Evolutionary conservation across 192 early-diverging fungal species (phyloP), one percentile per base, ranked within the genome.

Genomic region (Geranomyces variabilis): DNA sequence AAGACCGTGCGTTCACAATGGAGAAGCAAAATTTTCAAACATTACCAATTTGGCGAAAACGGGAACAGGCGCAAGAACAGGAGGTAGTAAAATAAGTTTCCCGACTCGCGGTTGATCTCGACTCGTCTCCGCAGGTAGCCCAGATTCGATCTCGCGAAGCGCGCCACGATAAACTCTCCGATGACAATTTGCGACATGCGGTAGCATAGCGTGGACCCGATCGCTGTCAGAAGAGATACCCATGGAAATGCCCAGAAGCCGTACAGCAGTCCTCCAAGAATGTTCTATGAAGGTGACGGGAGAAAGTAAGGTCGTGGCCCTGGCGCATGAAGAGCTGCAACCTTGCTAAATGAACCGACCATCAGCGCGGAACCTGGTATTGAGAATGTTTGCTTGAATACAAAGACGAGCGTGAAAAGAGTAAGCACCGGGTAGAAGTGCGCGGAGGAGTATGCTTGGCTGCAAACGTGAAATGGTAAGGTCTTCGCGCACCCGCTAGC

Each of bases 351-450:
- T 31, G 17, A 65, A 12, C 63, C 2, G 61, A 76, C 75, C 70
- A 81, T 67, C 22, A 77, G 31, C 1, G 76, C 69, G 29, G 79
- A 66, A 2, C 79, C 79, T 7, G 79, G 79, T 19, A 81, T 63
- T 19, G 68, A 45, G 19, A 64, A 81, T 15, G 79, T 63, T 67
- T 81, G 79, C 64, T 81, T 81, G 63, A 81, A 81, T 19, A 78
- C n/a, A 48, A 65, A 79, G 1, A 79, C 70, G 8, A 58, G 21
- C 14, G 46, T 63, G 45, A 74, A 79, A 9, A 79, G 62, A 1
- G 47, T 29, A 7, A 76, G 31, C 0, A 79, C 66, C 43, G 30
- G 69, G 30, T 19, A 26, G 44, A 62, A 62, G 34, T 79, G 63
- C 17, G 69, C 55, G 28, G 29, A 31, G 14, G 74, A 72, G 67